Evolutionary conservation across 164 flowering plant genomes (phyloP).

Genomic region (Echeveria elegans): DNA sequence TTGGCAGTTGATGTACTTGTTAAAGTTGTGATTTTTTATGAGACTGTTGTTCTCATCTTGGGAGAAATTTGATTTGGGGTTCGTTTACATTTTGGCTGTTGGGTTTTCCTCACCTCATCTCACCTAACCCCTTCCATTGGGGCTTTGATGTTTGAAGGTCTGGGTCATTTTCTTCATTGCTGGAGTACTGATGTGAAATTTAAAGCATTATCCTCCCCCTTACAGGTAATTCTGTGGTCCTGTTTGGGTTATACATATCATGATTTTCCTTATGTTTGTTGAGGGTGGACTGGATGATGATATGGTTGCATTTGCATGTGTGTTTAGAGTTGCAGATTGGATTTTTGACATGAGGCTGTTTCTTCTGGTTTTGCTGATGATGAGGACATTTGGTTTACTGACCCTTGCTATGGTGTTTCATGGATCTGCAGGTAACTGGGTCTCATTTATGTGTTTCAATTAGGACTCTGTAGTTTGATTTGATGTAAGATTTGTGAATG

Average conservation of each 20-base stretch:
- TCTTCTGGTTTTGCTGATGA: constrained; percentile 2
- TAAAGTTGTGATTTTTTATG: background rate
- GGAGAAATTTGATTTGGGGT: background rate
- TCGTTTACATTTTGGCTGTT: background rate
- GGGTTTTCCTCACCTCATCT: background rate
- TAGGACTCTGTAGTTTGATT: background rate
- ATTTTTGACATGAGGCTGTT: background rate
- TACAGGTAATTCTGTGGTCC: constrained; percentile 3
- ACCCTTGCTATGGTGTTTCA: background rate
- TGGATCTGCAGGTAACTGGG: constrained; percentile 2
- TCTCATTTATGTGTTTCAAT: background rate
- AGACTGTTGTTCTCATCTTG: background rate
- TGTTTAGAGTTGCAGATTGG: background rate
- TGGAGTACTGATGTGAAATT: background rate
- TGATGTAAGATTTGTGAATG: background rate
- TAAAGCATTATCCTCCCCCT: background rate
- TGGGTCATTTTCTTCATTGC: background rate
- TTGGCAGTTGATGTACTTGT: background rate
- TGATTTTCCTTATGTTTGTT: background rate
- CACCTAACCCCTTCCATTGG: constrained; percentile 1
- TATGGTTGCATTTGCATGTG: background rate
- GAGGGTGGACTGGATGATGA: background rate
- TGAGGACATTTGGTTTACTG: constrained; percentile 1
- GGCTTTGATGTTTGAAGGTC: background rate
- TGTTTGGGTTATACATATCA: background rate